phyloP scores from a whole-genome alignment of 495 filamentous ascomycete species.

The Penicillium fimorum region DNA sequence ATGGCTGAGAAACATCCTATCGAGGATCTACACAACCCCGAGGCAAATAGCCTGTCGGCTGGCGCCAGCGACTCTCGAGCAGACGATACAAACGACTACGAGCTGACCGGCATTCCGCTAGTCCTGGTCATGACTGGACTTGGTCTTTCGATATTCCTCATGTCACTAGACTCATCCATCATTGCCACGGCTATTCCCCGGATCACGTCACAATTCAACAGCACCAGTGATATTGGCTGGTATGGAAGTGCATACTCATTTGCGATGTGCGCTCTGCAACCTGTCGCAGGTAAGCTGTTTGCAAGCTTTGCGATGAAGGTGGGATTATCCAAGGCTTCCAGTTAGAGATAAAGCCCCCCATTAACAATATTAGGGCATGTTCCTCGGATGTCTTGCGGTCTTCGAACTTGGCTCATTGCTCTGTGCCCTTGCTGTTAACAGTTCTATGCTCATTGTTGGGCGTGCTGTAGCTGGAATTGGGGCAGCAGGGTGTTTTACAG shows the following conservation, averaged over 20 bases:
- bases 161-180: constrained; percentile 16
- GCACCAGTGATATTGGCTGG: constrained; percentile 12
- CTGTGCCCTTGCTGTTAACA: constrained; percentile 12
- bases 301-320: neutral
- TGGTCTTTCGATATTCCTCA: constrained; percentile 1
- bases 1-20: neutral
- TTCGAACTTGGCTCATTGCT: constrained; percentile 14
- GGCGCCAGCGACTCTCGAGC: neutral
- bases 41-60: neutral
- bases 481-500: constrained; percentile 9
- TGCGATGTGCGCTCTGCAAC: constrained; percentile 13
- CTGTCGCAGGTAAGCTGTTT: constrained; percentile 9
- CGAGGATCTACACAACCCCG: neutral
- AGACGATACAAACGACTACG: constrained; percentile 33
- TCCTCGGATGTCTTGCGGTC: constrained; percentile 2
- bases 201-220: constrained; percentile 22
- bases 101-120: constrained; percentile 47
- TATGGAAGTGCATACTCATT: constrained; percentile 16
- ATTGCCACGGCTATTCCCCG: constrained; percentile 20
- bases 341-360: too few species aligned
- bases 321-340: too few species aligned
- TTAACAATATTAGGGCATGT: neutral
- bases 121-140: neutral
- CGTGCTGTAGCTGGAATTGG: constrained; percentile 12
- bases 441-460: constrained; percentile 9